Conservation (phyloP, 1,139 yeast genomes). For the Geotrichum europaeum region DNA sequence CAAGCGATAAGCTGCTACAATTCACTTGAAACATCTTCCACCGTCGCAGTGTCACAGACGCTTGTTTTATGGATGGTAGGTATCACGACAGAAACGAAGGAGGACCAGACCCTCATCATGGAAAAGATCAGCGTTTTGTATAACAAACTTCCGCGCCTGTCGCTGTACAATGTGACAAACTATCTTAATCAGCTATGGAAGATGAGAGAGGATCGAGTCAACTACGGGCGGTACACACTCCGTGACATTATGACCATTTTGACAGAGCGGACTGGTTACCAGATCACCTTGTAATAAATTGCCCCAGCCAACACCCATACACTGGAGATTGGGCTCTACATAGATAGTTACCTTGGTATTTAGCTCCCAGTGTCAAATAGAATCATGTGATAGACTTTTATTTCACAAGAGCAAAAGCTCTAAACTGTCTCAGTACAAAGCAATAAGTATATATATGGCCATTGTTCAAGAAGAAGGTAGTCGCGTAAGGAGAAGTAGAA, state of each 20-base stretch:
- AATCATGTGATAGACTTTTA: neutral
- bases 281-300: neutral
- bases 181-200: slow-evolving; percentile 22
- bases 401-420: neutral
- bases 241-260: slow-evolving; percentile 19
- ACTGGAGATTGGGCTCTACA: neutral
- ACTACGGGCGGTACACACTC: slow-evolving; percentile 13
- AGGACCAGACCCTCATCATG: slow-evolving; percentile 18
- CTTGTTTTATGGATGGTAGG: slow-evolving; percentile 24
- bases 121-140: slow-evolving; percentile 19
- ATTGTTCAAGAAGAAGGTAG: neutral
- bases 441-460: neutral
- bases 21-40: slow-evolving; percentile 15
- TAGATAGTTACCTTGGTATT: neutral
- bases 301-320: neutral
- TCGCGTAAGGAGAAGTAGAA: neutral
- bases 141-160: slow-evolving; percentile 16
- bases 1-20: slow-evolving; percentile 18
- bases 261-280: slow-evolving; percentile 12
- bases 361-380: neutral
- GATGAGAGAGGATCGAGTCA: slow-evolving; percentile 17
- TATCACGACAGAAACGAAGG: slow-evolving; percentile 18
- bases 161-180: slow-evolving; percentile 19
- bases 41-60: slow-evolving; percentile 20
- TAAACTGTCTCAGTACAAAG: neutral